Conservation (phyloP, 768 basidiomycete genomes). For the Rhodocollybia butyracea region DNA sequence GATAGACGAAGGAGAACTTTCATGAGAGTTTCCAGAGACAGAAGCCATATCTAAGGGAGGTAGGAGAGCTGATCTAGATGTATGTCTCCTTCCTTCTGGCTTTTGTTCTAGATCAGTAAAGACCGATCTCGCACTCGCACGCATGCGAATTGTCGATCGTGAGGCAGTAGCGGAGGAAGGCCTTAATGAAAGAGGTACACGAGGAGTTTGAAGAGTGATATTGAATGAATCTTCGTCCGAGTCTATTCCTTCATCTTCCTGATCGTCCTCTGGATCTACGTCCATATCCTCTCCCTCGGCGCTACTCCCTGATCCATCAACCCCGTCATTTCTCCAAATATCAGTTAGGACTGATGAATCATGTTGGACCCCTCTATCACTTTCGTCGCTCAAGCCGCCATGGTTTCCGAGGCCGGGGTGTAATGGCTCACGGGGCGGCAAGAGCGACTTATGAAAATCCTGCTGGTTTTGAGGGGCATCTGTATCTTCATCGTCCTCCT, state of each 20-base stretch:
- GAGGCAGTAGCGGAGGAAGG: conserved; percentile 1
- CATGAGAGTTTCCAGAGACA: conserved; percentile 1
- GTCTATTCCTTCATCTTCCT: conserved; percentile 27
- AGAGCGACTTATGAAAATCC: conserved; percentile 75
- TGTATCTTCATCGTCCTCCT: conserved; percentile 25
- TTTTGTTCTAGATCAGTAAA: conserved; percentile 5
- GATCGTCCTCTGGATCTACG: conserved; percentile 17
- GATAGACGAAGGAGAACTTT: conserved; percentile 5
- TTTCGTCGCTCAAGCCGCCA: conserved; percentile 53
- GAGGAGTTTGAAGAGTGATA: conserved; percentile 64
- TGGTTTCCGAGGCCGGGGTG: conserved; percentile 54
- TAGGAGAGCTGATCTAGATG: neutral
- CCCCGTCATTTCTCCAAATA: neutral
- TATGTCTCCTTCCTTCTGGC: neutral
- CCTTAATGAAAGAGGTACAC: conserved; percentile 21
- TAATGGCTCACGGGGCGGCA: conserved; percentile 55
- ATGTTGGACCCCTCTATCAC: conserved; percentile 8
- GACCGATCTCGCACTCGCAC: conserved; percentile 6
- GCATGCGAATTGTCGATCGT: conserved; percentile 7
- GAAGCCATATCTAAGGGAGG: conserved; percentile 2
- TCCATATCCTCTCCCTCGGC: conserved; percentile 15
- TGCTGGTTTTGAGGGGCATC: conserved; percentile 20
- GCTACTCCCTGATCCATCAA: neutral
- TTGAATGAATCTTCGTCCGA: conserved; percentile 65
- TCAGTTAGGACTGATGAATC: neutral